Percentiles rank a stretch among this genome's conserved stretches.
These are phyloP conservation scores for Echinosophora koreensis DNA, from an alignment of 306 rosid genomes.

Conservation along the genomic window DNA sequence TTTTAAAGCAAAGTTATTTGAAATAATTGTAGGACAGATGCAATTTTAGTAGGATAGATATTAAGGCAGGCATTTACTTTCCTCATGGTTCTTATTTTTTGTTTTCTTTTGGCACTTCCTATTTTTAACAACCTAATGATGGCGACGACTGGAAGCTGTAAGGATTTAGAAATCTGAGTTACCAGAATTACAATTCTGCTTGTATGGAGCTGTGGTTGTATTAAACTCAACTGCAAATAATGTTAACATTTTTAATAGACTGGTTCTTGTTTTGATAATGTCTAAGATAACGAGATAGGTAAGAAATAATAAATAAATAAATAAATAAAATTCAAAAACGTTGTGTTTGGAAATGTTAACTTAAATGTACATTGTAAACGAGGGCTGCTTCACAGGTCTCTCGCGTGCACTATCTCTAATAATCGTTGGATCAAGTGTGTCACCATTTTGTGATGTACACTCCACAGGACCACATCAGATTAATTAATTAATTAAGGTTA, in stretches of 20 bases:
- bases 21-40: slow-evolving; percentile 55
- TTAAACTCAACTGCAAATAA: slow-evolving; percentile 44
- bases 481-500: no score
- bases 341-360: neutral
- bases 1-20: slow-evolving; percentile 29
- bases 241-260: slow-evolving; percentile 11
- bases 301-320: neutral
- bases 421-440: no score
- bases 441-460: no score
- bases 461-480: no score
- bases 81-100: neutral
- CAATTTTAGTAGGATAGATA: slow-evolving; percentile 38
- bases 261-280: neutral
- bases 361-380: no score
- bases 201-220: slow-evolving; percentile 44
- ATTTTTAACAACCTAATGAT: slow-evolving; percentile 27
- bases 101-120: neutral
- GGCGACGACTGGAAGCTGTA: slow-evolving; percentile 14
- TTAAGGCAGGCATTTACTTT: slow-evolving; percentile 16
- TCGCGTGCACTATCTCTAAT: no score
- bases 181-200: slow-evolving; percentile 22
- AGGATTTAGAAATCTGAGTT: slow-evolving; percentile 35
- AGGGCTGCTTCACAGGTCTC: no score
- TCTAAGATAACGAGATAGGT: neutral
- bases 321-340: neutral